Conservation (phyloP, 495 filamentous ascomycete species). For the Podospora bellae-mahoneyi region DNA sequence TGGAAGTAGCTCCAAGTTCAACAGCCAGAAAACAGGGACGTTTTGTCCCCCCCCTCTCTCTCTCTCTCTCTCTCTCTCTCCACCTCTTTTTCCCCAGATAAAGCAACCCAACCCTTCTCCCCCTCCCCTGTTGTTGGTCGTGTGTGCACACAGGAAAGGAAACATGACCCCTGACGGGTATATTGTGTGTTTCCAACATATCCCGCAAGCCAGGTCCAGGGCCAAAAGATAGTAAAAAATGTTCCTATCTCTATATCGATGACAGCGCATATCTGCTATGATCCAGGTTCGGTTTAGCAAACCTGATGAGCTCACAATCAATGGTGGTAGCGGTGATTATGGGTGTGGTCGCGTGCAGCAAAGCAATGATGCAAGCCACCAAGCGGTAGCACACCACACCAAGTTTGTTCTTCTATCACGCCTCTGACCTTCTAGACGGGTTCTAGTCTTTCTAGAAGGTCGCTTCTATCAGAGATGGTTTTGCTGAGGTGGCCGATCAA, state of each 20-base stretch:
- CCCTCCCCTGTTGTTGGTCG: neutral
- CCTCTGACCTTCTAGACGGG: constrained; percentile 13
- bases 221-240: neutral
- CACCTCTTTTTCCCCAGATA: neutral
- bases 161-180: neutral
- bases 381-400: neutral
- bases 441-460: constrained; percentile 19
- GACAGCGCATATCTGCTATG: neutral
- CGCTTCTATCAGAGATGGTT: neutral
- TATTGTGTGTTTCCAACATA: neutral
- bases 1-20: neutral
- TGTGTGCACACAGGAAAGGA: neutral
- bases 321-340: too few species aligned
- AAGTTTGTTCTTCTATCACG: neutral
- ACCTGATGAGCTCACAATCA: neutral
- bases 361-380: neutral
- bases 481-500: constrained; percentile 2
- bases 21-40: neutral
- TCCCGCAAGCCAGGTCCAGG: neutral
- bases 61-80: too few species aligned
- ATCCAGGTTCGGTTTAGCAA: neutral
- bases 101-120: neutral
- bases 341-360: neutral
- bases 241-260: neutral
- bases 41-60: too few species aligned